These are phyloP conservation scores for Oryza longistaminata DNA, from an alignment of 176 grass and related monocot genomes.

Conservation along the genomic window DNA sequence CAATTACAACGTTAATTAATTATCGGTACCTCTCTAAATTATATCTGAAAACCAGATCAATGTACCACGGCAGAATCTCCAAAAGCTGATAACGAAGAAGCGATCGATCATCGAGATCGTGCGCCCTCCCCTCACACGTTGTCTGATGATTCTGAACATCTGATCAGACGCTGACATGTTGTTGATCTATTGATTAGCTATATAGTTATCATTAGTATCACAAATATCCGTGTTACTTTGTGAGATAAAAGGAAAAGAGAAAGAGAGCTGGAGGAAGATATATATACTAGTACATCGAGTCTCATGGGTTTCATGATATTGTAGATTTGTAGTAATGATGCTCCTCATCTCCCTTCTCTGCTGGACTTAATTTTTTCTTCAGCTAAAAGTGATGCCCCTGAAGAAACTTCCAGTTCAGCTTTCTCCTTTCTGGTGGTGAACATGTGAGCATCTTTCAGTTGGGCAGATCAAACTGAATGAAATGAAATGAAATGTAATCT, in stretches of 20 bases:
- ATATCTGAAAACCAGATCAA: not conserved
- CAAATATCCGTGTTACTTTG: slow-evolving; percentile 10
- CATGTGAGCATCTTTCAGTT: slow-evolving; percentile 35
- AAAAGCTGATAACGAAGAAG: slow-evolving; percentile 23
- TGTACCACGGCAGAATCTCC: slow-evolving; percentile 24
- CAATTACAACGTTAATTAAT: not conserved
- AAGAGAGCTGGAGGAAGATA: not conserved
- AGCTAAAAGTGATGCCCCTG: not conserved
- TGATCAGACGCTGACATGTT: slow-evolving; percentile 29
- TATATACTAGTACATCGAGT: not conserved
- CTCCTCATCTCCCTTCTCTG: slow-evolving; percentile 26
- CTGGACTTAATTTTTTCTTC: not conserved
- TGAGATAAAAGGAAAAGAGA: not conserved
- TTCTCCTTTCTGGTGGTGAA: slow-evolving; percentile 42
- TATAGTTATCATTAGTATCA: not conserved
- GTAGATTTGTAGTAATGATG: slow-evolving; percentile 32
- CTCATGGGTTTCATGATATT: slow-evolving; percentile 36
- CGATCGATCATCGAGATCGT: not conserved
- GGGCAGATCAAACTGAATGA: slow-evolving; percentile 6
- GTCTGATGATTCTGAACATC: not conserved
- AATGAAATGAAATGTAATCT: not conserved
- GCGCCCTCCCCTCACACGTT: not conserved
- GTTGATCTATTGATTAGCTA: slow-evolving; percentile 15
- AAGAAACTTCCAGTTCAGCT: slow-evolving; percentile 46
- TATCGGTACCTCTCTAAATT: not conserved